Evolutionary conservation across 257 asterid genomes (phyloP).

Genomic region (Nicotiana otophora): DNA sequence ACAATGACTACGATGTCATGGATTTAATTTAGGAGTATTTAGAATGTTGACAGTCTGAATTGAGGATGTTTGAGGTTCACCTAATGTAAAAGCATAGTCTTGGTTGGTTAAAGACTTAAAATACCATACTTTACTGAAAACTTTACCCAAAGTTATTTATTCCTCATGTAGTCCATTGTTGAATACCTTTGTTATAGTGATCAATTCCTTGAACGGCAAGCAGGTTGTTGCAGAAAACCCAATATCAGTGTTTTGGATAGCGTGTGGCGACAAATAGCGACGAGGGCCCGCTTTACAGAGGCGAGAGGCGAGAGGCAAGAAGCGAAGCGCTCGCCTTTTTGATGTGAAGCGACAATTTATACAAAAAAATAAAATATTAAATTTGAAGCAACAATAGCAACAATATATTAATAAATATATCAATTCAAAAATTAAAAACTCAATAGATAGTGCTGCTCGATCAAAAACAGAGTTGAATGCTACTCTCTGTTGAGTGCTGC

Average conservation of each 20-base stretch:
- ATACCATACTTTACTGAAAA: background rate
- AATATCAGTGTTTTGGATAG: background rate
- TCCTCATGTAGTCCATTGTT: background rate
- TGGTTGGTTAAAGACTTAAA: background rate
- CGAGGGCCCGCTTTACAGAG: too few relatives aligned
- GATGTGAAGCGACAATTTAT: too few relatives aligned
- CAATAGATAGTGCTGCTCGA: too few relatives aligned
- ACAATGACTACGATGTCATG: background rate
- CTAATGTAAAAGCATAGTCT: background rate
- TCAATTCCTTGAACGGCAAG: background rate
- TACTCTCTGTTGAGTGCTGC: too few relatives aligned
- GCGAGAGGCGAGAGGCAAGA: too few relatives aligned
- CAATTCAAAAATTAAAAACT: too few relatives aligned
- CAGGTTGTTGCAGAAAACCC: slow-evolving; percentile 42
- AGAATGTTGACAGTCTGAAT: background rate
- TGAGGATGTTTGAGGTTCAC: background rate
- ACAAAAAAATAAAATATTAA: too few relatives aligned
- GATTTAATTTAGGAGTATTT: background rate
- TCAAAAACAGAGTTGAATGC: too few relatives aligned
- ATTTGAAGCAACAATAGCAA: too few relatives aligned
- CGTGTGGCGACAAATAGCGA: too few relatives aligned
- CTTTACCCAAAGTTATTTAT: background rate
- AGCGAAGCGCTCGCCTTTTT: too few relatives aligned
- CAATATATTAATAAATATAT: too few relatives aligned
- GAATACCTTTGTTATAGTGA: background rate